Base-by-base conservation (phyloP, 768 basidiomycete species). In the Serendipita vermifera region DNA sequence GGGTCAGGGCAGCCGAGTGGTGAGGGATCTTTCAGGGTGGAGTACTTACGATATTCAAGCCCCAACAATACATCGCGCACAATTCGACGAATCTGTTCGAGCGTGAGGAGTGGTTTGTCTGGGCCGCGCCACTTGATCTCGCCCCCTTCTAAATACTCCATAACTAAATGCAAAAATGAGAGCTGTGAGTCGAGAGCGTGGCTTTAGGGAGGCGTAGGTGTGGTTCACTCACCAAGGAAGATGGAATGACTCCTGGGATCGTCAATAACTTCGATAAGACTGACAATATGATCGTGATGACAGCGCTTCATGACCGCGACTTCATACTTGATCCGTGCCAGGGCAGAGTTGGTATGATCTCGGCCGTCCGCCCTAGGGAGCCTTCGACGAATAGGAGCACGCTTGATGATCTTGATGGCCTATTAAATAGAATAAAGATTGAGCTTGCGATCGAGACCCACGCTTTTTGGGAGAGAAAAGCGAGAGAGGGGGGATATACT, bases 291-390 rank as follows among this genome's bases (percentile, higher is more conserved):
- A 0, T 86, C 83, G 65, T 96, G 91, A 43, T 82, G 73, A 64
- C 88, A 85, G 66, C 96, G 93, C 74, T 97, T 98, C 89, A 99
- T 96, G 68, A 98, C 93, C 2, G 96, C 96, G 58, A 98, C 92
- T 71, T 98, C 94, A 68, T 83, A 84, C 62, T 81, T 77, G 59
- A 96, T 90, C 71, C 90, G 89, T 60, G 71, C 33, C 20, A 55
- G 55, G 32, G 40, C 55, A 31, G 55, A 43, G 33, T 43, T 33
- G 22, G 56, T 71, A 41, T 71, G 68, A 61, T 66, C 75, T 69
- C 62, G 74, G 67, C 62, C 63, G 56, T 70, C 65, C 58, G 65
- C 67, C 48, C 73, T 76, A 65, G 83, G 77, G 57, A 81, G 77
- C 64, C 81, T 80, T 62, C 76, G 81, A 61, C 80, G 81, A 36